Base-by-base conservation (phyloP, 805 yeast genomes). In the Starmerella sirachaensis region DNA sequence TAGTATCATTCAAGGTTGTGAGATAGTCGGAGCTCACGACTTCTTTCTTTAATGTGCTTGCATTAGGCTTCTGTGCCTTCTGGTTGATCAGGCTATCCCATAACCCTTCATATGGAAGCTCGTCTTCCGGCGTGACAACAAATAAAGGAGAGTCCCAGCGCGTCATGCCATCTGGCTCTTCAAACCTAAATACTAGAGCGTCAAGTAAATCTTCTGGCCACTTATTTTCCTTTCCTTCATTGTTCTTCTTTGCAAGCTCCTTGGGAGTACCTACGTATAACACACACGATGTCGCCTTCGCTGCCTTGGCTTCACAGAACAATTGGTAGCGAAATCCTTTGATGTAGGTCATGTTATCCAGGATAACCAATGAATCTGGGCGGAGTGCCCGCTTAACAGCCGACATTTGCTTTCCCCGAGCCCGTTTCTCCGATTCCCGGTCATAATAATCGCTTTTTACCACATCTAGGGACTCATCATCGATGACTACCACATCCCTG, bases 121-220 rank as follows among this genome's bases (percentile, higher is more conserved):
- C 14, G 3, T 58, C 60, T 3, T 62, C 63, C 22, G 77, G 76
- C 3, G 75, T 69, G 1, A 86, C 59, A 0, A 83, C 74, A 53
- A 85, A 76, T 43, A 88, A 61, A 5, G 98, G 98, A 4, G 93
- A 74, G 54, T 91, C 98, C 98, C 98, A 91, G 42, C 95, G 63
- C 19, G 78, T 72, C 51, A 72, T 71, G 22, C 76, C 74, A 54
- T 83, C 79, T 0, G 98, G 98, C 56, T 91, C 98, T 59, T 91
- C 98, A 54, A 77, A 91, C 42, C 98, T 60, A 74, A 85, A 80
- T 3, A 74, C 69, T 40, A 88, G 62, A 36, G 78, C 86, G 12
- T 67, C 66, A 27, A 85, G 62, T 19, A 83, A 58, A 23, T 71
- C 74, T 1, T 63, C 66, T 31, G 73, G 76, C 94, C 94, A 85